Evolutionary conservation across 2,329 filamentous ascomycete species (phyloP).

Genomic region (Sporothrix humicola): DNA sequence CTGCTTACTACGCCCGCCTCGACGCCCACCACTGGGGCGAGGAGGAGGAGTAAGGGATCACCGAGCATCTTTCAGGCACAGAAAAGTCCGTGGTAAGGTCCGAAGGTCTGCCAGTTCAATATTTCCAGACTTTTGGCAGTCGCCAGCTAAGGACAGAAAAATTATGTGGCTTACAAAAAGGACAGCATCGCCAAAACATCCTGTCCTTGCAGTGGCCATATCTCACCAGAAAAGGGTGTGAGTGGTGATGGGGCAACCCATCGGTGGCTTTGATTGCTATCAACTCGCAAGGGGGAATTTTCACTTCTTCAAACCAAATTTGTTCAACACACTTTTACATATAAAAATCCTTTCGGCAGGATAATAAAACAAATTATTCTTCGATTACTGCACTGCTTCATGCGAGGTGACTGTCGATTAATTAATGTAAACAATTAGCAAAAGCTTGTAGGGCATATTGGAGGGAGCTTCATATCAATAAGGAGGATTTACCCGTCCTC

Average conservation of each 20-base stretch:
- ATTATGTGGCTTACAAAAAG: neutral
- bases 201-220: neutral
- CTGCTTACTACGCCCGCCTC: slow-evolving; percentile 15
- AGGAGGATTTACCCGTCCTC: slow-evolving; percentile 6
- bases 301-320: neutral
- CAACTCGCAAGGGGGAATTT: slow-evolving; percentile 11
- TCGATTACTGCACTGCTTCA: neutral
- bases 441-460: neutral
- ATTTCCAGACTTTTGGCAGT: neutral
- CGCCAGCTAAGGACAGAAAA: neutral
- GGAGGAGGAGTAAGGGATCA: neutral
- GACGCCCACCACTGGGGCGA: slow-evolving; percentile 8
- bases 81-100: neutral
- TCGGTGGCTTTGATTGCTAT: neutral
- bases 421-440: neutral
- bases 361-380: slow-evolving; percentile 13
- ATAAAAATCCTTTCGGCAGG: neutral
- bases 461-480: neutral
- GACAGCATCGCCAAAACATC: neutral
- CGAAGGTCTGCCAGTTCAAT: neutral
- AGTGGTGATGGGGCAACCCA: slow-evolving; percentile 8
- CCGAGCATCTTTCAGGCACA: neutral
- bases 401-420: neutral
- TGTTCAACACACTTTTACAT: neutral
- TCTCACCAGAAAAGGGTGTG: neutral